Percentiles rank a stretch among this genome's conserved stretches.
Evolutionary conservation across 2,329 filamentous ascomycete species (phyloP).

Genomic region (Volutella citrinella): DNA sequence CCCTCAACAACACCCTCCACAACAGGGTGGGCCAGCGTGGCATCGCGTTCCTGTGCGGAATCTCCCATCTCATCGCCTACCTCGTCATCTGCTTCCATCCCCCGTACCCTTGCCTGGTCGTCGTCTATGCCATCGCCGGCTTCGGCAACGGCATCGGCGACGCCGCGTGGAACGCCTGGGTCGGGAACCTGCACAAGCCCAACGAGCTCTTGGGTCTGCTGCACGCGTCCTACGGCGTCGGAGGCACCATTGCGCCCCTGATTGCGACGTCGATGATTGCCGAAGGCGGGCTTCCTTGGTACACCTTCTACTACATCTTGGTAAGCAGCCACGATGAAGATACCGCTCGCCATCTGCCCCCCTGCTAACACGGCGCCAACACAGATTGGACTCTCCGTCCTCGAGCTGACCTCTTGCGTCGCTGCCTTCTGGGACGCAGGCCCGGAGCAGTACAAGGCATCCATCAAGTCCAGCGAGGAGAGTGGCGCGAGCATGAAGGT

Average conservation of each 20-base stretch:
- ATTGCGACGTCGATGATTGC: conserved; percentile 70
- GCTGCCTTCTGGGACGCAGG: not conserved
- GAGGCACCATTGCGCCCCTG: conserved; percentile 66
- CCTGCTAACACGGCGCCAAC: conserved; percentile 45
- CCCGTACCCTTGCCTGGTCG: conserved; percentile 63
- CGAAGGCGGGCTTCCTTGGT: conserved; percentile 60
- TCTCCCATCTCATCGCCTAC: conserved; percentile 63
- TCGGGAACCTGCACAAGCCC: conserved; percentile 65
- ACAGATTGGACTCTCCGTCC: not conserved
- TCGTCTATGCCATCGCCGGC: conserved; percentile 64
- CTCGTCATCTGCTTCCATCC: conserved; percentile 62
- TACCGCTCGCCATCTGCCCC: conserved; percentile 54
- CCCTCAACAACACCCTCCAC: conserved; percentile 54
- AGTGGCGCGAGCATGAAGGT: conserved; percentile 17
- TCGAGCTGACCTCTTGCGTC: conserved; percentile 1
- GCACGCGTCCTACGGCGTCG: conserved; percentile 66
- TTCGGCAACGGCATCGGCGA: conserved; percentile 68
- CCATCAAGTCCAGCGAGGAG: conserved; percentile 26
- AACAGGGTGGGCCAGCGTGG: conserved; percentile 39
- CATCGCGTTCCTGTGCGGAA: conserved; percentile 58
- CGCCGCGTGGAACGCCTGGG: conserved; percentile 52
- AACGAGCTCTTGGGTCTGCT: conserved; percentile 69
- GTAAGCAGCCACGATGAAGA: conserved; percentile 38
- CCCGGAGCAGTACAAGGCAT: conserved; percentile 20
- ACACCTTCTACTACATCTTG: conserved; percentile 73